Base-by-base conservation (phyloP, 2,329 filamentous ascomycete genomes). In the Pestalotiopsis sp. region DNA sequence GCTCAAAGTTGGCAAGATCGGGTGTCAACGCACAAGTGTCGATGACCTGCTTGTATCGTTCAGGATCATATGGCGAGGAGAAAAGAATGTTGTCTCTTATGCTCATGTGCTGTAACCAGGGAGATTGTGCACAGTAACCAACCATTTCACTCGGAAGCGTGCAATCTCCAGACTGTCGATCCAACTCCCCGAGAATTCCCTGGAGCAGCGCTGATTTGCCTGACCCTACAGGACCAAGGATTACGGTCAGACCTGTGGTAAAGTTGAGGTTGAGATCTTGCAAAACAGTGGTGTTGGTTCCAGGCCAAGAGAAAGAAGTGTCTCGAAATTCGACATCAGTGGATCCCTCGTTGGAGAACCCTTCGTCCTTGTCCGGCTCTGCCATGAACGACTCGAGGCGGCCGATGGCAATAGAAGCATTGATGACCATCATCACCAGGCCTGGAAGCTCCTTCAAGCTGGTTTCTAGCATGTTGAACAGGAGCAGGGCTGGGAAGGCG, bases 301-400 rank as follows among this genome's bases (percentile, higher is more conserved):
- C 92, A 0, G 94, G 94, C 91, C 94, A 97, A 0, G 91, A 88
- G 76, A 97, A 97, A 0, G 90, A 90, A 4, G 92, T 93, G 36
- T 88, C 81, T 2, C 85, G 81, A 61, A 97, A 83, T 56, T 86
- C 78, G 23, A 91, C 82, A 17, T 85, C 81, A 20, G 81, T 75
- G 2, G 72, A 72, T 1, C 78, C 61, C 3, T 84, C 79, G 9
- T 77, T 77, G 4, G 80, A 74, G 4, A 83, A 81, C 3, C 79
- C 78, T 36, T 87, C 84, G 38, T 89, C 87, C 73, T 94, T 94
- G 75, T 97, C 90, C 0, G 93, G 93, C 78, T 97, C 94, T 0
- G 84, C 83, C 93, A 97, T 97, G 81, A 97, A 97, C 25, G 88
- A 86, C 74, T 97, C 92, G 23, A 97, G 94, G 72, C 94, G 91